These are phyloP conservation scores for Schwanniomyces sp. DNA, from an alignment of 805 yeast genomes.

Conservation along the genomic window DNA sequence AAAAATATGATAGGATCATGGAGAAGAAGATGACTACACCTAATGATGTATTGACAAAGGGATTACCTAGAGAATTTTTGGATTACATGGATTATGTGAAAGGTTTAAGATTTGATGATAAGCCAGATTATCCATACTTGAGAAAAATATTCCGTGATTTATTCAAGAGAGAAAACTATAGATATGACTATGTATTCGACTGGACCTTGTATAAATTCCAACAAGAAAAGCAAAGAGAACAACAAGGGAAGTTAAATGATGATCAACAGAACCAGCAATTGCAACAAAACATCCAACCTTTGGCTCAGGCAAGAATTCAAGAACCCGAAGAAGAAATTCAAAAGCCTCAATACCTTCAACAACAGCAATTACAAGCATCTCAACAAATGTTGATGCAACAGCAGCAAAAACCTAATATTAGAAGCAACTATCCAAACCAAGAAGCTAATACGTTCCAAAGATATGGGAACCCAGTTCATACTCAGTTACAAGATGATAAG, in stretches of 20 bases:
- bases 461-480: slow-evolving; percentile 7
- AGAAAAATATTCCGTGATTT: slow-evolving; percentile 88
- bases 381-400: slow-evolving; percentile 18
- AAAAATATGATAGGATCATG: slow-evolving; percentile 93
- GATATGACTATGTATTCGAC: slow-evolving; percentile 92
- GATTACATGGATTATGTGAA: slow-evolving; percentile 87
- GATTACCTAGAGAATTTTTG: slow-evolving; percentile 87
- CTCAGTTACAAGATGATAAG: slow-evolving; percentile 7
- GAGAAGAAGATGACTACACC: slow-evolving; percentile 93
- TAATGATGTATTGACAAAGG: slow-evolving; percentile 81
- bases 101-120: slow-evolving; percentile 90
- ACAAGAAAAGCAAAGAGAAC: slow-evolving; percentile 54
- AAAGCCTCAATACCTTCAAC: neutral
- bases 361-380: slow-evolving; percentile 13
- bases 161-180: slow-evolving; percentile 82
- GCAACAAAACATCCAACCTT: neutral
- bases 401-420: slow-evolving; percentile 8
- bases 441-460: slow-evolving; percentile 5
- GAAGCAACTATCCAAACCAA: slow-evolving; percentile 6
- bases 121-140: slow-evolving; percentile 89
- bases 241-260: slow-evolving; percentile 30
- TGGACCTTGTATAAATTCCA: slow-evolving; percentile 90
- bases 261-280: slow-evolving; percentile 11
- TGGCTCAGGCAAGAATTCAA: neutral
- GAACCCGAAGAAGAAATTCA: neutral